Base-by-base conservation (phyloP, 805 yeast genomes). In the Monosporozyma servazzii region DNA sequence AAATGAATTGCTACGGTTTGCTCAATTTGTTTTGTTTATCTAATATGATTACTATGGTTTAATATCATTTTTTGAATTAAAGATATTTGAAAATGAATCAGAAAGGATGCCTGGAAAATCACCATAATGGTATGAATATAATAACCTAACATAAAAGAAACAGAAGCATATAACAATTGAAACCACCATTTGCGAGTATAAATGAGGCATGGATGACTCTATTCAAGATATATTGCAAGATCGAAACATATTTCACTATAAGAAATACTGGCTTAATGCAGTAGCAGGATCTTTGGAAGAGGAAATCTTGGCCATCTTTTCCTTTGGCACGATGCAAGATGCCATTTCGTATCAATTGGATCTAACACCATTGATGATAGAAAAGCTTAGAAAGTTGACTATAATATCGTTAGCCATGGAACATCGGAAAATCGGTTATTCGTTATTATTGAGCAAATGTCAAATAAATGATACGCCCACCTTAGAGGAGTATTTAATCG, bases 311-410 rank as follows among this genome's bases (percentile, higher is more conserved):
- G 69, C 65, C 41, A 47, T 65, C 13, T 63, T 60, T 47, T 48
- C 63, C 27, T 66, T 65, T 53, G 69, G 69, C 8, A 55, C 56
- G 5, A 45, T 64, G 3, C 45, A 51, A 5, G 64, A 65, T 49
- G 43, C 51, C 43, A 4, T 18, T 42, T 18, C 45, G 11, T 8
- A 15, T 6, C 21, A 31, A 10, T 10, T 47, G 5, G 4, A 17
- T 9, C 13, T 63, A 17, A 54, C 61, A 7, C 10, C 50, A 2
- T 7, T 2, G 6, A 57, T 60, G 64, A 15, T 57, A 36, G 47
- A 37, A 17, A 66, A 66, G 52, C 45, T 65, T 23, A 56, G 53
- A 15, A 53, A 55, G 47, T 48, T 64, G 25, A 59, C 62, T 2
- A 47, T 66, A 9, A 48, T 66, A 6, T 52, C 59, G 5, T 23